A percentile compares a stretch with the other conserved stretches of the same genome.
Evolutionary conservation across 148 eudicot species (phyloP).

Genomic region (Salicornia ramosissima): DNA sequence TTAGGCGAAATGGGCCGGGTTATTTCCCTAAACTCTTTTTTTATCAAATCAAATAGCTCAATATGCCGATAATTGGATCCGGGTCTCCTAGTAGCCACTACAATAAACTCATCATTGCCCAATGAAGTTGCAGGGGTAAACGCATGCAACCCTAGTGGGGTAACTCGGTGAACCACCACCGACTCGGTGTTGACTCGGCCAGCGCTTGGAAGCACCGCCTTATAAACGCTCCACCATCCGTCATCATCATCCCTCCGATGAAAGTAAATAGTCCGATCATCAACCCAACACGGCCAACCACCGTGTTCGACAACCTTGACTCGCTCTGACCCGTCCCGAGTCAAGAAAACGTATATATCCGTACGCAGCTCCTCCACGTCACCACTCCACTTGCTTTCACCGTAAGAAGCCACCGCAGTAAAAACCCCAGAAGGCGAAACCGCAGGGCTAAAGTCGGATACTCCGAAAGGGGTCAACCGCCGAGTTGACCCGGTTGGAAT

Average conservation of each 20-base stretch:
- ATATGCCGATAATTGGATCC: conserved; percentile 66
- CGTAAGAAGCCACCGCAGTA: conserved; percentile 82
- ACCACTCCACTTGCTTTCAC: conserved; percentile 64
- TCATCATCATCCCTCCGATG: conserved; percentile 56
- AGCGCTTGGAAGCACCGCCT: conserved; percentile 35
- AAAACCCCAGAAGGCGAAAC: conserved; percentile 76
- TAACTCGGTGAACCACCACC: conserved; percentile 59
- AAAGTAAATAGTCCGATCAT: conserved; percentile 61
- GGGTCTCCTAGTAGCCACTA: conserved; percentile 67
- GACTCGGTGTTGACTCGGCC: conserved; percentile 30
- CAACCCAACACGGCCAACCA: conserved; percentile 93
- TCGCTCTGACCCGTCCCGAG: conserved; percentile 62
- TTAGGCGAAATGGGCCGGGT: conserved; percentile 52
- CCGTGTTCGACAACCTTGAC: conserved; percentile 69
- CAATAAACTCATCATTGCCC: conserved; percentile 52
- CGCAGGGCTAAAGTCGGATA: conserved; percentile 86
- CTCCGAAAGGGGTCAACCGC: conserved; percentile 63
- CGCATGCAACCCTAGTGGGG: conserved; percentile 86
- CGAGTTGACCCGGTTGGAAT: conserved; percentile 53
- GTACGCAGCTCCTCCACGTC: conserved; percentile 70
- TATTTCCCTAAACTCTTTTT: conserved; percentile 39
- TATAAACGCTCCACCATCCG: conserved; percentile 88
- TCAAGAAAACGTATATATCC: conserved; percentile 61
- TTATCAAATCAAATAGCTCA: conserved; percentile 56
- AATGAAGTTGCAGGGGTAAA: conserved; percentile 76